Base-by-base conservation (phyloP, 257 asterid genomes). In the Cinchona pubescens region DNA sequence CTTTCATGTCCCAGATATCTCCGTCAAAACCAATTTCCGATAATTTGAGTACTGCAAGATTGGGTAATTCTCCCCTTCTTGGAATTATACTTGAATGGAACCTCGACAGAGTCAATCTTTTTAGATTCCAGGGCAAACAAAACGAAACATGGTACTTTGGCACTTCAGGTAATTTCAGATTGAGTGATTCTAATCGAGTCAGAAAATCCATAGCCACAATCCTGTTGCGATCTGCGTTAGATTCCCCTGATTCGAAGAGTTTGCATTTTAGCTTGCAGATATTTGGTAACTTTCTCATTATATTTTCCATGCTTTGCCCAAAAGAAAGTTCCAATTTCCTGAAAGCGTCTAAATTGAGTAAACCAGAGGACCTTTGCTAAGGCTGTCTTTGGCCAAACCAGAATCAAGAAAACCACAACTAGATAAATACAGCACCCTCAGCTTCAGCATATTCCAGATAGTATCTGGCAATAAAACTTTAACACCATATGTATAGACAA, bases 1-100 rank as follows among this genome's bases (percentile, higher is more conserved):
- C 72, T 21, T 21, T 29, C 56, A 67, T 35, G 1, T 67, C 72
- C 19, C 69, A 67, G 42, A 3, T 15, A 27, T 15, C 37, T 15
- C 37, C 62, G 0, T 1, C 0, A 16, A 46, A 18, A 27, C 46
- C 9, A 5, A 0, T 42, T 35, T 23, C 30, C 10, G 48, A 16
- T 30, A 69, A 5, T 32, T 69, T 30, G 13, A 69, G 74, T 27
- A 69, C 62, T 45, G 48, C 62, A 30, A 69, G 74, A 69, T 30
- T 3, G 7, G 21, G 74, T 13, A 69, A 11, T 1, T 48, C 29
- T 30, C 29, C 62, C 25, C 42, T 18, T 14, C 21, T 18, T 2
- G 56, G 43, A 40, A 67, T n/a, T 4, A n/a, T 5, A 10, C 53
- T 21, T 11, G 11, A 40, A 1, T 27, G 53, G 7, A 66, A 23